Base-by-base conservation (phyloP, 345 rosid species). In the Barbarea vulgaris region DNA sequence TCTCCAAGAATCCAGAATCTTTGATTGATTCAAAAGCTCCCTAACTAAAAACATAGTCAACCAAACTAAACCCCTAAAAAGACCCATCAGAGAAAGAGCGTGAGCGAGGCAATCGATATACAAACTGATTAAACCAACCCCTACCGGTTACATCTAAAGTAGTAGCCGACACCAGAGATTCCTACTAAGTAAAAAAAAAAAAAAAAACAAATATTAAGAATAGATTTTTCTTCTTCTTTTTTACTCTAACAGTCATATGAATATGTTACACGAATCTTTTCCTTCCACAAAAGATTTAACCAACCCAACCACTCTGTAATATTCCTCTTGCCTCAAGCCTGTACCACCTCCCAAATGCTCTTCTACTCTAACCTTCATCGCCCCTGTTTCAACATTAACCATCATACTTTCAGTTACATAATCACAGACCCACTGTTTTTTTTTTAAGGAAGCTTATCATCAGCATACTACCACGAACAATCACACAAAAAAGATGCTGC, bases 121-220 rank as follows among this genome's bases (percentile, higher is more conserved):
- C 80, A 70, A 67, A 63, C 71, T 70, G 13, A 74, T 22, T 73
- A 75, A 41, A 19, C 70, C 64, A 33, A 62, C 8, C 63, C 52
- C 70, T 75, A 70, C 57, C 59, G 34, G 72, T 77, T 77, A 77
- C 70, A 77, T 77, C 75, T 70, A 69, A 62, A 19, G 70, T 69
- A 53, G 47, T 69, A 44, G 56, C 54, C 46, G 41, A 64, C 57
- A 52, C 10, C n/a, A n/a, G n/a, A 13, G 28, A 55, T 46, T 25
- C 67, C 80, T 70, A 70, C 71, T 9, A 37, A 13, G 57, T 64
- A 57, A 65, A 64, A 55, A 17, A 17, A 5, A 31, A 33, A 58
- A 55, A 57, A 65, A 64, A 55, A 17, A 17, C 11, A 31, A 33
- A 58, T 14, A 51, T 42, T 59, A 75, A 41, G 79, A 76, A 68